Evolutionary conservation across 495 filamentous ascomycete genomes (phyloP).

Genomic region (Acidiella bohemica): DNA sequence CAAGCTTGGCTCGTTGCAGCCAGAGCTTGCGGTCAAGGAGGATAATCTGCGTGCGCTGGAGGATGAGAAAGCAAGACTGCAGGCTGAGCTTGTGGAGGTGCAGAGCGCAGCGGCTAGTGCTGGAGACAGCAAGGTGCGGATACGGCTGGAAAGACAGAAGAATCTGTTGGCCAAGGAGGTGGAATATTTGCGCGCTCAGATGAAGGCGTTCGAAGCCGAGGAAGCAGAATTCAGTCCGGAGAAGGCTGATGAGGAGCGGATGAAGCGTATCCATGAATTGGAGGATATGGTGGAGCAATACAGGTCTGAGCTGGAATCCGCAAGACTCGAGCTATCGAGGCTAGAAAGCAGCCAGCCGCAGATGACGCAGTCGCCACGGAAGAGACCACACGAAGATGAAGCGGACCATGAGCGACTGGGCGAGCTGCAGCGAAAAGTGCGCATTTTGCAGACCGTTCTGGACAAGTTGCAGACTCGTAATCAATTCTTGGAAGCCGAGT

Average conservation of each 20-base stretch:
- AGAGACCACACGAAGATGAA: constrained; percentile 48
- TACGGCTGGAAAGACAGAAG: constrained; percentile 73
- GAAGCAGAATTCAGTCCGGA: constrained; percentile 73
- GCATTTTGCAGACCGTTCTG: constrained; percentile 68
- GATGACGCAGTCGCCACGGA: constrained; percentile 35
- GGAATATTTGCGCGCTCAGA: constrained; percentile 80
- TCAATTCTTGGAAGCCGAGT: constrained; percentile 57
- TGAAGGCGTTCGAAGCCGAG: constrained; percentile 83
- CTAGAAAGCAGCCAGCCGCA: constrained; percentile 22
- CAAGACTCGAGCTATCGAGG: constrained; percentile 59
- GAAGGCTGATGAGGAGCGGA: constrained; percentile 61
- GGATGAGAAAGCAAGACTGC: constrained; percentile 46
- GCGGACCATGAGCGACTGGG: constrained; percentile 66
- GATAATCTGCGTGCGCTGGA: constrained; percentile 60
- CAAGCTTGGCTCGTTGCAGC: constrained; percentile 59
- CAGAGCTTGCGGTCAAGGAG: constrained; percentile 70
- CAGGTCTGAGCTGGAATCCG: constrained; percentile 62
- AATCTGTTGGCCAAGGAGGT: constrained; percentile 79
- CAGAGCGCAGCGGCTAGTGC: constrained; percentile 29
- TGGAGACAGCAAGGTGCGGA: constrained; percentile 42
- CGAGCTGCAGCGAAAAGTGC: constrained; percentile 68
- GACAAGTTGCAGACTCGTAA: constrained; percentile 51
- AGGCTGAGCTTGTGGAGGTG: constrained; percentile 56
- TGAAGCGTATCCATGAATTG: constrained; percentile 62
- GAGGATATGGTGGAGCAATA: constrained; percentile 80